Conservation (phyloP, 2,329 filamentous ascomycete genomes). For the Hyphodiscus sp. region DNA sequence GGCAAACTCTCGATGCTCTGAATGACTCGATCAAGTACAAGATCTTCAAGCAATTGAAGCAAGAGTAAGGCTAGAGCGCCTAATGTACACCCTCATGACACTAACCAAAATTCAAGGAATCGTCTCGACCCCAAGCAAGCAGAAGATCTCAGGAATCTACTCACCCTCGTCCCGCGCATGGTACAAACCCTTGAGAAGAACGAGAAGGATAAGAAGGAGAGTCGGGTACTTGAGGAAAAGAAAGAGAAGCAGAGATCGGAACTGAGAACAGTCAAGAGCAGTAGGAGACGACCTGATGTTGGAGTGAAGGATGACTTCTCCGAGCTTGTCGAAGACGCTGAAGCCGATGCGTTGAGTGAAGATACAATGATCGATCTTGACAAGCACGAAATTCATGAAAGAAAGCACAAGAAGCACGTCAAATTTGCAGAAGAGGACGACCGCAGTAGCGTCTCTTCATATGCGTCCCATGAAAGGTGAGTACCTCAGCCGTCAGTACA, state of each 20-base stretch:
- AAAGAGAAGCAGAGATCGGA: not conserved
- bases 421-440: not conserved
- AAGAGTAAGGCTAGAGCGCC: conserved; percentile 4
- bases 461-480: not conserved
- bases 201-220: conserved; percentile 2
- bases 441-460: not conserved
- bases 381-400: not conserved
- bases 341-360: not conserved
- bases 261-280: not conserved
- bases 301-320: not conserved
- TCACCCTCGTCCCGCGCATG: conserved; percentile 7
- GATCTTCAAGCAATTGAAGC: conserved; percentile 8
- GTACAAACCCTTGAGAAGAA: conserved; percentile 5
- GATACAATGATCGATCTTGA: not conserved
- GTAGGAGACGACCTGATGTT: not conserved
- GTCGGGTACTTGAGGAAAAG: not conserved
- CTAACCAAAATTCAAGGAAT: not conserved
- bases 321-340: not conserved
- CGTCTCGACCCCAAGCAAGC: conserved; percentile 2
- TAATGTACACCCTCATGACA: not conserved
- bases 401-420: not conserved
- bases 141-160: conserved; percentile 7
- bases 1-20: conserved; percentile 9
- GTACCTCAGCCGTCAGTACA: not conserved
- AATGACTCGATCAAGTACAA: conserved; percentile 15